Evolutionary conservation across 1,139 yeast genomes (phyloP), one percentile per base, ranked within the genome.

Genomic region (Candida buenavistaensis): DNA sequence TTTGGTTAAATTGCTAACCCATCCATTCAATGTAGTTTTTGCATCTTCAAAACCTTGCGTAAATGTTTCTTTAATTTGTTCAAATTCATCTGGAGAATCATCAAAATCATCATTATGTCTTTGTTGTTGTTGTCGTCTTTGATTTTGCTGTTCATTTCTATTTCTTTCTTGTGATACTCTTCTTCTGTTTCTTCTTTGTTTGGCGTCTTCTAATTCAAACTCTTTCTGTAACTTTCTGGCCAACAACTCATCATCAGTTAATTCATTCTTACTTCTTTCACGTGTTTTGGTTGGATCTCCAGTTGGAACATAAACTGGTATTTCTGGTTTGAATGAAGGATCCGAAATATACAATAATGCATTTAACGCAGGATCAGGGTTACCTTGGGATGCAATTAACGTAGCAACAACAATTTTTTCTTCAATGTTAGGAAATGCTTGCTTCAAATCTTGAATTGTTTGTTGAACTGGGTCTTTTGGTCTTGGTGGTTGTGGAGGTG

Each of bases 1-100:
- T 64, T 79, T 80, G 29, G 82, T 75, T 40, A 88, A 56, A 14
- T 83, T 88, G 47, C 79, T 78, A 40, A 90, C 83, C 95, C 97
- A 89, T 16, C 80, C 77, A 45, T 85, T 82, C 39, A 92, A 78
- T 35, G 85, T 84, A 30, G 78, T 72, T 41, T 82, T 78, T 1
- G 97, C 92, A 50, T 89, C 97, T 52, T 82, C 90, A 35, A 89
- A 71, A 19, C 95, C 94, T 52, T 82, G 83, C 35, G 78, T 70
- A 40, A 88, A 73, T 33, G 80, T 78, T 37, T 84, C 87, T 50
- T 77, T 80, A 47, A 87, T 65, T 50, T 81, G 88, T 24, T 82
- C 82, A 51, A 83, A 71, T 41, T 75, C 80, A 32, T 81, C 82
- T 32, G 86, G 80, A 20, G 78, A 62, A 35, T 81, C 86, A 11